Percentiles rank a stretch among this genome's conserved stretches.
phyloP scores from a whole-genome alignment of 2,329 filamentous ascomycete species.

The Neodidymelliopsis sp. region DNA sequence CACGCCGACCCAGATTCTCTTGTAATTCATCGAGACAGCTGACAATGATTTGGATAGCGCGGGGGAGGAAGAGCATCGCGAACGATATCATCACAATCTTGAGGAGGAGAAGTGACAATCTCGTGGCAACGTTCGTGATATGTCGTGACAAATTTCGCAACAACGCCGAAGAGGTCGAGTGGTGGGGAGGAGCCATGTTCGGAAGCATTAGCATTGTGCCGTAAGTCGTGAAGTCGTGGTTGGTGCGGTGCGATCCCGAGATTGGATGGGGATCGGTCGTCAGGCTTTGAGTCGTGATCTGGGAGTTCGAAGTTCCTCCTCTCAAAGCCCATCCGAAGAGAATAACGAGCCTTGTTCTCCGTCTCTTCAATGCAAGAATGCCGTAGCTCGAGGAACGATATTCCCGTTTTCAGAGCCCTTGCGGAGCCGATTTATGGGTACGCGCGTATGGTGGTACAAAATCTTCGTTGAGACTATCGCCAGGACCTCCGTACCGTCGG shows the following conservation, averaged over 20 bases:
- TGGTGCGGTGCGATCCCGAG: too few relatives aligned
- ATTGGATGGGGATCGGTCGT: too few relatives aligned
- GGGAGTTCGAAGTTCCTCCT: too few relatives aligned
- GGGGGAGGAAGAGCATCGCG: conserved; percentile 15
- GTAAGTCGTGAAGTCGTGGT: background rate
- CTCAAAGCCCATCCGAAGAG: too few relatives aligned
- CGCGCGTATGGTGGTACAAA: background rate
- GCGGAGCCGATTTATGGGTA: conserved; percentile 5
- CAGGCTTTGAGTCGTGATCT: too few relatives aligned
- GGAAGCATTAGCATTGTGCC: conserved; percentile 12
- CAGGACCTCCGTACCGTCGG: too few relatives aligned
- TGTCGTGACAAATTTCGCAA: background rate
- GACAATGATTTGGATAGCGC: conserved; percentile 18
- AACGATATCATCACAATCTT: conserved; percentile 1
- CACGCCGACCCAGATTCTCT: conserved; percentile 15
- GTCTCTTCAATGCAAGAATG: background rate
- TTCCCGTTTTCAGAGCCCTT: background rate
- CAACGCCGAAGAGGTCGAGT: background rate
- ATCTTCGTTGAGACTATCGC: too few relatives aligned
- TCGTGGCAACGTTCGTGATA: background rate
- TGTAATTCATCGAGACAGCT: conserved; percentile 12
- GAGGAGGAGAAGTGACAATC: background rate
- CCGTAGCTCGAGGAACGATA: background rate
- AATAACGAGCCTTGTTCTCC: too few relatives aligned
- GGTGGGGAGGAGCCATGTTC: conserved; percentile 11